phyloP scores from a whole-genome alignment of 495 filamentous ascomycete genomes.

The Amphirosellinia nigrospora region DNA sequence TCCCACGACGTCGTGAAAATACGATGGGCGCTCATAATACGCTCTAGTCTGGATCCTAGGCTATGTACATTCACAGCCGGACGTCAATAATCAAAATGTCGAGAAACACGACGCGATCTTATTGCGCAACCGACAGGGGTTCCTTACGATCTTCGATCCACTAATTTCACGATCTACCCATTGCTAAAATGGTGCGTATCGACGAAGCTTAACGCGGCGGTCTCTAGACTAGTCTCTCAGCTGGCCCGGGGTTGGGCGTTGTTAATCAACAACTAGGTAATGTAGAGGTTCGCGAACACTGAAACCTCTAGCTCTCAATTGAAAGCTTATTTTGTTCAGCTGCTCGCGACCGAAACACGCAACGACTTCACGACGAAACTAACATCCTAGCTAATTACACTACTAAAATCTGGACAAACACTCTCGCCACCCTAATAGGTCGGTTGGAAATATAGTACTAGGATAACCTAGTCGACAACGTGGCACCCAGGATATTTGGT shows the following conservation, averaged over 20 bases:
- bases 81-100: neutral
- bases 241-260: neutral
- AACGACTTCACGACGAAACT: neutral
- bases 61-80: neutral
- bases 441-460: neutral
- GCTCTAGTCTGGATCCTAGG: neutral
- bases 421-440: too few relatives aligned
- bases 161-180: conserved; percentile 2
- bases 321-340: neutral
- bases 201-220: neutral
- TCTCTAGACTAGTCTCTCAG: neutral
- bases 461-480: too few relatives aligned
- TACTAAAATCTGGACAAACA: too few relatives aligned
- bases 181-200: conserved; percentile 6
- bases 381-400: neutral
- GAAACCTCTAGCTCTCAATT: neutral
- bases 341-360: neutral
- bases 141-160: conserved; percentile 1
- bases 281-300: neutral
- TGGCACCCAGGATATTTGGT: neutral
- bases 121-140: neutral
- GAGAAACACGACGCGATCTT: conserved; percentile 6
- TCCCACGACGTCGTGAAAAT: neutral
- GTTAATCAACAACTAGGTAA: neutral
- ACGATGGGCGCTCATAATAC: neutral